Base-by-base conservation (phyloP, 495 filamentous ascomycete species). In the Xylaria scruposa region DNA sequence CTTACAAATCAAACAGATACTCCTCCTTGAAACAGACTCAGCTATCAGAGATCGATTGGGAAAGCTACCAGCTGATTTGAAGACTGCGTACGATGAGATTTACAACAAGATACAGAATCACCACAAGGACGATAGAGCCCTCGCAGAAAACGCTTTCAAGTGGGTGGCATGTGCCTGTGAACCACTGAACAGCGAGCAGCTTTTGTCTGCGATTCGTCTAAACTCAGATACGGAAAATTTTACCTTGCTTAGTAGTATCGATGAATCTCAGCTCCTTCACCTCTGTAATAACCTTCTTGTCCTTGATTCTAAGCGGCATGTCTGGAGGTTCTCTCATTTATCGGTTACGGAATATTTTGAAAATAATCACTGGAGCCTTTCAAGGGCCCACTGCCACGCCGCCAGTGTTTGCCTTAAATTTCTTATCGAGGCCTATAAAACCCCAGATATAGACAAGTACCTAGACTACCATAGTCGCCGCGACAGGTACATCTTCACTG, bases 241-340 rank as follows among this genome's bases (percentile, higher is more conserved):
- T 4, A 3, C 38, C 13, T 13, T 67, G 24, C 36, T n/a, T 10
- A 12, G 13, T 21, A n/a, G 0, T 0, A 53, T 67, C 10, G 53
- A 13, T 5, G 63, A 53, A 12, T 67, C 63, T 17, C 64, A 67
- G n/a, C 17, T 67, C 0, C 31, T 67, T 0, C 44, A 67, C 6
- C 44, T 67, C 15, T 67, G 64, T 46, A 53, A 67, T 2, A 54
- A 53, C 12, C 64, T 67, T 0, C 64, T 67, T 40, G 64, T 67
- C 3, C 1, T 67, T 6, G 64, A 67, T 21, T 21, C 64, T 6
- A 15, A 67, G 19, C n/a, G 33, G n/a, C 0, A 26, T 1, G 12
- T 54, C 13, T 67, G 64, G 64, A 33, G 64, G 4, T 67, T 67
- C 19, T 67, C 64, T 3, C 64, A 67, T 26, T 26, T 67, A 40